Evolutionary conservation across 176 grass and related monocot genomes (phyloP).

Genomic region (Ananas comosus): DNA sequence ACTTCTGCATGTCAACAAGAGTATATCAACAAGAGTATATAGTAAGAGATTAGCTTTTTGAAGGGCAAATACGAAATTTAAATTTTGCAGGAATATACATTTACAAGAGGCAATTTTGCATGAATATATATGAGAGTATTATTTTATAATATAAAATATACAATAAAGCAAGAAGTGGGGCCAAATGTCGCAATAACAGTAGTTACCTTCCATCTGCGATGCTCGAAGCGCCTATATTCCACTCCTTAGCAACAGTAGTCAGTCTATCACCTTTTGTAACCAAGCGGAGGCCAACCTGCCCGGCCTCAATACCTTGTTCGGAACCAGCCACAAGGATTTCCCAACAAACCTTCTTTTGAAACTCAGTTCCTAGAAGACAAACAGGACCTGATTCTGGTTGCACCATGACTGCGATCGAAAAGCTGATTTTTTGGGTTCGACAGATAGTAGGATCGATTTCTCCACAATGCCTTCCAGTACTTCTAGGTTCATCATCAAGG

Average conservation of each 20-base stretch:
- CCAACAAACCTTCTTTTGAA: constrained; percentile 91
- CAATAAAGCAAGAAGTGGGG: neutral
- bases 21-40: neutral
- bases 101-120: too few relatives aligned
- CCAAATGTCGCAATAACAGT: neutral
- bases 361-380: constrained; percentile 95
- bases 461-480: constrained; percentile 71
- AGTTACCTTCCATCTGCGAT: constrained; percentile 96
- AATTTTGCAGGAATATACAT: too few relatives aligned
- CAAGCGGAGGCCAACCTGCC: constrained; percentile 84
- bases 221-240: constrained; percentile 84
- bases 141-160: too few relatives aligned
- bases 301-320: constrained; percentile 97
- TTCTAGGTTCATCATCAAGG: constrained; percentile 94
- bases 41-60: too few relatives aligned
- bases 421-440: constrained; percentile 57
- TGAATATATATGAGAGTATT: too few relatives aligned
- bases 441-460: constrained; percentile 65
- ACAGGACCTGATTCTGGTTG: constrained; percentile 93
- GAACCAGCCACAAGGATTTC: constrained; percentile 92
- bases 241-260: constrained; percentile 91
- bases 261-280: constrained; percentile 81
- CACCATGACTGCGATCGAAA: constrained; percentile 84
- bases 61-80: too few relatives aligned
- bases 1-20: neutral